Base-by-base conservation (phyloP, 768 basidiomycete species). In the Rhizopogon roseolus region DNA sequence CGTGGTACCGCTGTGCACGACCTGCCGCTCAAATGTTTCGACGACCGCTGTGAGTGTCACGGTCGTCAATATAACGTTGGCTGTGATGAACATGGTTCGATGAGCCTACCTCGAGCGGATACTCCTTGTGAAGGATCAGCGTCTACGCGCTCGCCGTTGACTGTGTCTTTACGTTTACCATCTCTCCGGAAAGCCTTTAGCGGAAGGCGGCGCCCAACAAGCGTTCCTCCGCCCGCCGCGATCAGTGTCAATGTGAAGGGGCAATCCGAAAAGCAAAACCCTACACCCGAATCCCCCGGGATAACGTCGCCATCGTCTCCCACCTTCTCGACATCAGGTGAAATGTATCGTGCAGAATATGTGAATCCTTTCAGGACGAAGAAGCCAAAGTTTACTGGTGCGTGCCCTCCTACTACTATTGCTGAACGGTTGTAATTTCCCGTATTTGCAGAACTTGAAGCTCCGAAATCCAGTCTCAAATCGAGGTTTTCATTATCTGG, bases 301-400 rank as follows among this genome's bases (percentile, higher is more conserved):
- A 29, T 25, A 13, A 25, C 11, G 7, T 38, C 8, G 13, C 29
- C 19, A 13, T 32, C 50, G 3, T 25, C 25, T 40, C 32, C 27
- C n/a, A 25, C 53, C 28, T 32, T 45, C 9, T 38, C 10, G 16
- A 29, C 46, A 2, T 53, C 56, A 16, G 48, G 50, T 36, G 54
- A 56, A 9, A 37, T n/a, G 16, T 55, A 49, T 29, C 62, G 59
- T 8, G 34, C 52, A 22, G 54, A 39, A 28, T 66, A 57, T 38
- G 29, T 51, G 10, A 64, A 56, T 41, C 60, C 56, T 13, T 60
- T 64, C 10, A 22, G 42, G 43, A 45, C 29, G 16, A 67, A 56
- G 38, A 56, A 34, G 28, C 29, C 56, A 6, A 65, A 58, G 40
- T 50, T 62, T 16, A 53, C 45, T 8, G 34, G 46, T 48, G 5